Conservation (phyloP, 2,329 filamentous ascomycete genomes). For the Sporothrix brunneoviolacea region DNA sequence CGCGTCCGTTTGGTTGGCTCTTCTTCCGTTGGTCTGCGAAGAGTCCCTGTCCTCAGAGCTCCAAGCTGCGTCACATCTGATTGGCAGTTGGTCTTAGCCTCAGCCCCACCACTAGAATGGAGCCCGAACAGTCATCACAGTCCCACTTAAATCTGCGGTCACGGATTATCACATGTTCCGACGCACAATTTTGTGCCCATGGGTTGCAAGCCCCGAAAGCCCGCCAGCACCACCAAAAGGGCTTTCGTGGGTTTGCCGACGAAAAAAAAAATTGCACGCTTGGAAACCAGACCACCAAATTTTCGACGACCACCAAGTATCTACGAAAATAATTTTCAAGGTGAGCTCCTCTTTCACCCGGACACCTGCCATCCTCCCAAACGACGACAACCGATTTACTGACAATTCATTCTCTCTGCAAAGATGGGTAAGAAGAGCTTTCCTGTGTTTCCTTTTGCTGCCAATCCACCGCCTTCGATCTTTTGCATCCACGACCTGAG, state of each 20-base stretch:
- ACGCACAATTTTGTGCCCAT: constrained; percentile 17
- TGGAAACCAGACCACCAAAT: constrained; percentile 14
- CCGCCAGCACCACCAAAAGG: constrained; percentile 10
- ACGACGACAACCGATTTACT: constrained; percentile 22
- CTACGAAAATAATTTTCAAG: constrained; percentile 21
- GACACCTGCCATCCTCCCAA: constrained; percentile 8
- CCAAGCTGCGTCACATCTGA: too few relatives aligned
- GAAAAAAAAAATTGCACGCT: constrained; percentile 14
- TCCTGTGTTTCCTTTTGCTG: constrained; percentile 20
- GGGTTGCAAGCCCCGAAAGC: constrained; percentile 14
- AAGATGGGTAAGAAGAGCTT: constrained; percentile 53
- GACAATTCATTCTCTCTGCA: constrained; percentile 9
- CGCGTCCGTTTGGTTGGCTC: too few relatives aligned
- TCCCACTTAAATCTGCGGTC: background rate
- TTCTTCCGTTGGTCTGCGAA: too few relatives aligned
- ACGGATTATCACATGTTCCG: constrained; percentile 14
- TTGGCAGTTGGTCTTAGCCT: background rate
- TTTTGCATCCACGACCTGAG: too few relatives aligned
- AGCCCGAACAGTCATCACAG: background rate
- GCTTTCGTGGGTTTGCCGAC: constrained; percentile 5
- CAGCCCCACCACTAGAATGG: background rate
- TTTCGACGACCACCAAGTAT: constrained; percentile 17
- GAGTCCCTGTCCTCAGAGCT: too few relatives aligned
- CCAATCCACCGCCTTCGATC: background rate
- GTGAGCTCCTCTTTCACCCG: constrained; percentile 12